phyloP scores from a whole-genome alignment of 768 basidiomycete genomes.

The Calocybe indica region DNA sequence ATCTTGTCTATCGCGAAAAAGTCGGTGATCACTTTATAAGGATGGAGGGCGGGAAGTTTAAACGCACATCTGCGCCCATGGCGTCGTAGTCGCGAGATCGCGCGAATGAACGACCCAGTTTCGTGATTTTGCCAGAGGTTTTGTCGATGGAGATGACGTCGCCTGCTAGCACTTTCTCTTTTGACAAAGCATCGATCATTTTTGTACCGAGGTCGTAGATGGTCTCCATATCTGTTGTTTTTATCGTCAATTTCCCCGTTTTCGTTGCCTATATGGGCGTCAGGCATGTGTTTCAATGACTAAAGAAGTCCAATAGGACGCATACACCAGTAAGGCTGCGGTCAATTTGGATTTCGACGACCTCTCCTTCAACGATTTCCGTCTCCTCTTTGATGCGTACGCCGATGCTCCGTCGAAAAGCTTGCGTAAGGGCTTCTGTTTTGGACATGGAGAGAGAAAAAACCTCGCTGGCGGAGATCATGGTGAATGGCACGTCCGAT shows the following conservation, averaged over 20 bases:
- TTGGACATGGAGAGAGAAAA: constrained; percentile 98
- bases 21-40: constrained; percentile 3
- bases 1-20: constrained; percentile 70
- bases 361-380: constrained; percentile 96
- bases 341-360: constrained; percentile 98
- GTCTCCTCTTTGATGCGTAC: constrained; percentile 97
- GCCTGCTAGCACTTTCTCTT: constrained; percentile 93
- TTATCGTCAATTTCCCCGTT: constrained; percentile 95
- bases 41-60: constrained; percentile 1
- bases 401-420: constrained; percentile 92
- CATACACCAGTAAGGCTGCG: constrained; percentile 89
- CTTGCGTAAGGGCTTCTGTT: constrained; percentile 96
- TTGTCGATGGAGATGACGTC: constrained; percentile 98
- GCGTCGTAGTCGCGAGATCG: constrained; percentile 97
- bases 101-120: constrained; percentile 95
- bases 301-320: constrained; percentile 9
- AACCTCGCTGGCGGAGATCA: constrained; percentile 96
- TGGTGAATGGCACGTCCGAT: constrained; percentile 93
- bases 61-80: constrained; percentile 94
- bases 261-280: constrained; percentile 72
- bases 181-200: constrained; percentile 97
- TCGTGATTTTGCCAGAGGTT: constrained; percentile 92
- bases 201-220: constrained; percentile 97
- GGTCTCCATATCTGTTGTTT: constrained; percentile 99
- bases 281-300: background rate